These are phyloP conservation scores for Euphorbia lathyris DNA, from an alignment of 345 rosid species.

Conservation along the genomic window DNA sequence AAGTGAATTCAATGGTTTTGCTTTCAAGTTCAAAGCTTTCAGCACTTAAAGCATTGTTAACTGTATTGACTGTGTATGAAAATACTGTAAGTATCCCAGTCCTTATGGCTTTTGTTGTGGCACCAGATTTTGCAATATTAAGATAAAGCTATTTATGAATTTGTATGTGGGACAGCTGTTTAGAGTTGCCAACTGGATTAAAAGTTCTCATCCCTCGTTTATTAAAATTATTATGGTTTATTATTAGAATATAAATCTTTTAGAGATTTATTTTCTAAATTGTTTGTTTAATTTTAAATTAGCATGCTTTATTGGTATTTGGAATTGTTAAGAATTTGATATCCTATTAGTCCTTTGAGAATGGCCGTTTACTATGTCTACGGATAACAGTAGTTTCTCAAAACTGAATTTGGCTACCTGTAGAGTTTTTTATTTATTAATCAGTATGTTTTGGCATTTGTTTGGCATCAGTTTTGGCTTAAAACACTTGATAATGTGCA, in stretches of 20 bases:
- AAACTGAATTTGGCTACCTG: neutral
- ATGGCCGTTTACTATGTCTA: neutral
- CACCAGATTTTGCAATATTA: constrained; percentile 6
- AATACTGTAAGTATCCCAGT: constrained; percentile 58
- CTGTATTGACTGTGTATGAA: constrained; percentile 50
- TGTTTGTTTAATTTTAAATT: neutral
- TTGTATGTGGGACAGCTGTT: neutral
- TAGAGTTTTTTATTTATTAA: neutral
- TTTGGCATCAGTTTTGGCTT: constrained; percentile 1
- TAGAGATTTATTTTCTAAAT: neutral
- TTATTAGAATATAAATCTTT: neutral
- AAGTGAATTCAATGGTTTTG: constrained; percentile 60
- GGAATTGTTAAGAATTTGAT: neutral
- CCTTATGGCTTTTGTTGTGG: constrained; percentile 11
- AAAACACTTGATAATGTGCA: neutral
- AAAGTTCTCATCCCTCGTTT: too few species aligned
- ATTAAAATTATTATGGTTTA: neutral
- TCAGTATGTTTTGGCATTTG: neutral
- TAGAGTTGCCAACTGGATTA: neutral
- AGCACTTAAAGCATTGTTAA: constrained; percentile 55
- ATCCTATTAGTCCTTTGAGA: neutral
- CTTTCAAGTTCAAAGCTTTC: constrained; percentile 63
- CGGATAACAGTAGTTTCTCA: neutral
- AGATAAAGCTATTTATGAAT: constrained; percentile 3
- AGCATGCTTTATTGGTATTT: neutral